Base-by-base conservation (phyloP, 2,329 filamentous ascomycete species). In the Penicillium freii region DNA sequence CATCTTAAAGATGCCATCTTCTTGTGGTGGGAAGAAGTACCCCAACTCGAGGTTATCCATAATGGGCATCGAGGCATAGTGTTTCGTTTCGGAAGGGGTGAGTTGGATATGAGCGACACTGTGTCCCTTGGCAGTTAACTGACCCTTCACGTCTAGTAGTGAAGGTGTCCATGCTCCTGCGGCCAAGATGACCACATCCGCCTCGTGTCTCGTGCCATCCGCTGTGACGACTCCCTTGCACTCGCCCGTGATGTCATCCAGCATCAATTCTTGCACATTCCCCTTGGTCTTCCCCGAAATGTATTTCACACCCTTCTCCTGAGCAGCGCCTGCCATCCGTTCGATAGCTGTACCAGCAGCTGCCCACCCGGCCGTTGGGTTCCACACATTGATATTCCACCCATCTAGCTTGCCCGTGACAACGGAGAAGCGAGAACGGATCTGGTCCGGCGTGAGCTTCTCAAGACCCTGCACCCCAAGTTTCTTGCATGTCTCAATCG, bases 381-480 rank as follows among this genome's bases (percentile, higher is more conserved):
- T 65, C 65, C 61, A 66, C 11, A 64, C 55, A 19, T 58, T 57
- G 29, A 49, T 51, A 46, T 63, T 67, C 64, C 65, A 66, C 1
- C 59, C 65, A 42, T 63, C 54, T 1, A 67, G 25, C 5, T 55
- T 50, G 0, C 64, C 62, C 1, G 40, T 62, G 7, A 66, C 51
- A n/a, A 58, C 55, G 31, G 60, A 54, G 8, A 49, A 61, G 9
- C 59, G 44, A 17, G 50, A 36, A n/a, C 57, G 54, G 47, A 62
- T 56, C 9, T 42, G 15, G 19, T 58, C 50, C 10, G 58, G 54
- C 2, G 56, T 58, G 6, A 65, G 48, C 8, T 27, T 40, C 34
- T 64, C 58, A 39, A 65, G 40, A 2, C 62, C 62, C 11, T 58
- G 9, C 4, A 64, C 59, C 4, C 63, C 62, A 13, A 66, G 50